These are phyloP conservation scores for Coniferiporia weirii DNA, from an alignment of 1,284 basidiomycete genomes.

Conservation along the genomic window DNA sequence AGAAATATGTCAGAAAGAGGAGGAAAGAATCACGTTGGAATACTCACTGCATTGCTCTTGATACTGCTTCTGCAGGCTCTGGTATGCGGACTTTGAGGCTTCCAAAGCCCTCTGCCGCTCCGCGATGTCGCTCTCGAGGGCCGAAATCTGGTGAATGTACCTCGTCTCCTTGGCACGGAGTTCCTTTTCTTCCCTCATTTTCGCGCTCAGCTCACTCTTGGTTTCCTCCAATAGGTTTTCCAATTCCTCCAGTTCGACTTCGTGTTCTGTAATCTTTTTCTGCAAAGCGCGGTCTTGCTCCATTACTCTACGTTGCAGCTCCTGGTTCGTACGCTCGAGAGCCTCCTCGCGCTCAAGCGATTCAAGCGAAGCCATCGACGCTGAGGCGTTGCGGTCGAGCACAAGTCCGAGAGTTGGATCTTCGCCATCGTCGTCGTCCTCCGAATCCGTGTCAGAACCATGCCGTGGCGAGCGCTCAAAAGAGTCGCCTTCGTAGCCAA, in stretches of 20 bases:
- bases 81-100: constrained; percentile 60
- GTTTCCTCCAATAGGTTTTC: constrained; percentile 69
- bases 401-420: constrained; percentile 53
- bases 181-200: constrained; percentile 87
- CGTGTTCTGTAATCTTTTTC: constrained; percentile 64
- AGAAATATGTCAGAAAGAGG: constrained; percentile 10
- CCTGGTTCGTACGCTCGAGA: constrained; percentile 66
- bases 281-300: constrained; percentile 69
- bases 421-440: constrained; percentile 37
- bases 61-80: constrained; percentile 77
- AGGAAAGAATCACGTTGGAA: background rate
- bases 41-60: constrained; percentile 75
- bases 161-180: constrained; percentile 75
- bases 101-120: constrained; percentile 71
- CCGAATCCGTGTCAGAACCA: constrained; percentile 41
- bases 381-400: constrained; percentile 51
- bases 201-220: constrained; percentile 62
- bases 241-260: constrained; percentile 71
- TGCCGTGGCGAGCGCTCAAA: constrained; percentile 23
- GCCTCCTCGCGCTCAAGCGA: constrained; percentile 62
- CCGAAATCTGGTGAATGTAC: constrained; percentile 57
- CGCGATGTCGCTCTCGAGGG: constrained; percentile 72
- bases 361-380: constrained; percentile 50
- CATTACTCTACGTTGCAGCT: constrained; percentile 64
- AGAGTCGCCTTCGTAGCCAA: constrained; percentile 26